Conservation (phyloP, 192 early-diverging fungal genomes). For the Rhizophagus clarus region DNA sequence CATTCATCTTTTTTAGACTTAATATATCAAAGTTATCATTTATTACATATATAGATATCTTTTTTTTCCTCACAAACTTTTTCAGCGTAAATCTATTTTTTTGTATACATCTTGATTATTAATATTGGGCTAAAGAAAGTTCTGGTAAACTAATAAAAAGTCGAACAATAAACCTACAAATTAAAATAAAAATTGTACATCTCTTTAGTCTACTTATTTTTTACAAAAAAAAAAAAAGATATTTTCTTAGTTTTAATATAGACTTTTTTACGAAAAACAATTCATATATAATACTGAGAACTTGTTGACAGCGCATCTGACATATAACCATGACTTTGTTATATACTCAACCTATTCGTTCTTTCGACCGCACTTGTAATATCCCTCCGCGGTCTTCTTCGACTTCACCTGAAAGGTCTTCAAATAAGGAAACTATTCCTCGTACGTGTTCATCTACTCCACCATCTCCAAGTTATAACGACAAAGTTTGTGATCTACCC, state of each 20-base stretch:
- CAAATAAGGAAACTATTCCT: neutral
- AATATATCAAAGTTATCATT: no score
- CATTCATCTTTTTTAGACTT: no score
- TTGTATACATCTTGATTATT: neutral
- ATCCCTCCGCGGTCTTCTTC: slow-evolving; percentile 8
- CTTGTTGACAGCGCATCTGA: slow-evolving; percentile 9
- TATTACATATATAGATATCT: no score
- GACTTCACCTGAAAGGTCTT: neutral
- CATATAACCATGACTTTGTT: slow-evolving; percentile 12
- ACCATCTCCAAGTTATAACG: neutral
- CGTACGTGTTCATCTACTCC: neutral
- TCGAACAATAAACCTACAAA: neutral
- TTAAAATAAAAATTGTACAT: neutral
- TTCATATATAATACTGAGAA: neutral
- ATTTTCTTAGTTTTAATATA: no score
- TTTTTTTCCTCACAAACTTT: no score
- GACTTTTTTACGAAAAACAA: neutral
- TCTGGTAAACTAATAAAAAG: neutral
- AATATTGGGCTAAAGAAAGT: neutral
- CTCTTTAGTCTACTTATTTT: neutral
- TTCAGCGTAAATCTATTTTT: neutral
- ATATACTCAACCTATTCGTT: slow-evolving; percentile 17
- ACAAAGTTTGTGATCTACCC: slow-evolving; percentile 4
- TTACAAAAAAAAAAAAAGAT: neutral
- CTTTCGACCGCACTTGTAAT: slow-evolving; percentile 9